Evolutionary conservation across 1,284 basidiomycete species (phyloP).

Genomic region (Fomitopsis pinicola): DNA sequence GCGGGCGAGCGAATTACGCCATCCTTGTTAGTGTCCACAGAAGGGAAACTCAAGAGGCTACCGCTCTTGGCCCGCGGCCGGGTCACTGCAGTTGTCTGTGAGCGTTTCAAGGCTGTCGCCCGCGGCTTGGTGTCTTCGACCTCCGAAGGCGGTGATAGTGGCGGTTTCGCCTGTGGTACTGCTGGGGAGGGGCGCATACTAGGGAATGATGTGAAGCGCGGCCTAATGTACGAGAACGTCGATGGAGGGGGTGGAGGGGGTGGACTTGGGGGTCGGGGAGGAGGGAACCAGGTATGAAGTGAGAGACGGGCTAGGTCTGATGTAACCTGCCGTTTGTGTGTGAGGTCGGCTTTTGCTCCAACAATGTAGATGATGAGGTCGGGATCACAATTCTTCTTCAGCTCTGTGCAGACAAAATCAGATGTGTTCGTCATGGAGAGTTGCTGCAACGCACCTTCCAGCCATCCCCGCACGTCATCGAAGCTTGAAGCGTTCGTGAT

Average conservation of each 20-base stretch:
- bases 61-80: constrained; percentile 29
- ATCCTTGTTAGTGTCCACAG: constrained; percentile 26
- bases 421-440: not conserved
- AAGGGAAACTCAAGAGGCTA: constrained; percentile 20
- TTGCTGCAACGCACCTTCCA: constrained; percentile 61
- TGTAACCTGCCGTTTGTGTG: constrained; percentile 66
- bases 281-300: constrained; percentile 82
- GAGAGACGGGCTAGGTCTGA: constrained; percentile 76
- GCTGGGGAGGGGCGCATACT: constrained; percentile 51
- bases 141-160: constrained; percentile 21
- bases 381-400: constrained; percentile 81
- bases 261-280: constrained; percentile 61
- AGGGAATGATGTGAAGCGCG: constrained; percentile 78
- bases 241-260: constrained; percentile 58
- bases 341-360: constrained; percentile 84
- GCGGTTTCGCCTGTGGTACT: constrained; percentile 17
- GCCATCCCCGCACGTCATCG: constrained; percentile 89
- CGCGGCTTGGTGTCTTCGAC: constrained; percentile 24
- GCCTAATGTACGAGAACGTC: constrained; percentile 80
- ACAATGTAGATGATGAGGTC: constrained; percentile 91
- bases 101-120: constrained; percentile 27
- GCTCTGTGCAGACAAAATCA: constrained; percentile 45
- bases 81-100: constrained; percentile 27
- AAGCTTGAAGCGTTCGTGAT: constrained; percentile 91
- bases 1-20: constrained; percentile 22